Evolutionary conservation across 2,329 filamentous ascomycete genomes (phyloP).

Genomic region (Dryadomyces sulphureus): DNA sequence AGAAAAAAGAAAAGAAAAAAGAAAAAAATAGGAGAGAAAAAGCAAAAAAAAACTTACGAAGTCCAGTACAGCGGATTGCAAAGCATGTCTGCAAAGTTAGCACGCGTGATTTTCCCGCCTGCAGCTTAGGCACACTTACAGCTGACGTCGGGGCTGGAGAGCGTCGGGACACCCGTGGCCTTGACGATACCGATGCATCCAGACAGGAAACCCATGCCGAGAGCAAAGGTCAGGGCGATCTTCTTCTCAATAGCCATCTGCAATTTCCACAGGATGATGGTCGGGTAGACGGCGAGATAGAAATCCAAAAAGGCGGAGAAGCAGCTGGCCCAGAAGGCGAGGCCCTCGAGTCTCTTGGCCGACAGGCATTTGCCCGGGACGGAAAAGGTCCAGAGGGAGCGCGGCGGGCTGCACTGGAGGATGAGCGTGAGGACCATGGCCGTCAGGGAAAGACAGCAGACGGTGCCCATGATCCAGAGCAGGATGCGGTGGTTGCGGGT

Average conservation of each 20-base stretch:
- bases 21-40: neutral
- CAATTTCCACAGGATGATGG: neutral
- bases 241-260: neutral
- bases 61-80: constrained; percentile 2
- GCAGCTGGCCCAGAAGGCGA: constrained; percentile 3
- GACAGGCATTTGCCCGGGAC: neutral
- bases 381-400: neutral
- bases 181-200: constrained; percentile 1
- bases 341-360: neutral
- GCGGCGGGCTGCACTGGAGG: neutral
- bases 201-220: constrained; percentile 1
- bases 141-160: neutral
- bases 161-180: constrained; percentile 1
- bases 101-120: too few species aligned
- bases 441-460: neutral
- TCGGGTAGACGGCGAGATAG: neutral
- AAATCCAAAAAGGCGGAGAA: constrained; percentile 1
- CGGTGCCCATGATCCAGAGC: neutral
- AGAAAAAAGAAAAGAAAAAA: neutral
- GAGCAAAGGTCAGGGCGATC: neutral
- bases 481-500: neutral
- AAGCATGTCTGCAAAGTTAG: neutral
- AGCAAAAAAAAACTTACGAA: neutral
- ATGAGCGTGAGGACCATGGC: neutral
- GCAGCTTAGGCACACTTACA: neutral